Evolutionary conservation across 441 rosid species (phyloP).

Genomic region (Theobroma grandiflorum): DNA sequence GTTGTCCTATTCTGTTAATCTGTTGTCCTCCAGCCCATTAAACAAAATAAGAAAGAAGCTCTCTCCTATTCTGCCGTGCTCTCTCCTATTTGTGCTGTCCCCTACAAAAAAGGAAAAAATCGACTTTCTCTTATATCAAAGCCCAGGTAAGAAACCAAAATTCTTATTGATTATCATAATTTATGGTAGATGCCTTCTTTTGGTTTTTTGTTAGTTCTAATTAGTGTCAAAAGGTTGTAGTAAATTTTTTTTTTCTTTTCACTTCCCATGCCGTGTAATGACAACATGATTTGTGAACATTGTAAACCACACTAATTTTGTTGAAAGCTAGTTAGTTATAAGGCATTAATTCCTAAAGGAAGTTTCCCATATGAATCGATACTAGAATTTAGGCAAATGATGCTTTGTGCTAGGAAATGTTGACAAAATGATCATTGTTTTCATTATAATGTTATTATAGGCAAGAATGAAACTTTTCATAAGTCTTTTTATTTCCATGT

Average conservation of each 20-base stretch:
- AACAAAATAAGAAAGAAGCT: neutral
- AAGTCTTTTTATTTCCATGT: neutral
- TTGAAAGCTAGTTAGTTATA: neutral
- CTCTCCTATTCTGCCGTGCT: neutral
- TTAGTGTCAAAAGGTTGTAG: neutral
- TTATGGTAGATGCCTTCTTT: neutral
- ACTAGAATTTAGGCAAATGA: no score
- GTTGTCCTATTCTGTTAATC: no score
- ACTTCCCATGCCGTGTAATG: neutral
- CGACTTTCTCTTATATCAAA: neutral
- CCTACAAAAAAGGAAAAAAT: neutral
- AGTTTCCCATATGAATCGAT: no score
- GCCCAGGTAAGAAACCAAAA: neutral
- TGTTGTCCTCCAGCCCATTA: neutral
- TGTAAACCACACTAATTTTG: neutral
- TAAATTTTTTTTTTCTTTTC: neutral
- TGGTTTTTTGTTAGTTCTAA: neutral
- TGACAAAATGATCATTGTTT: no score
- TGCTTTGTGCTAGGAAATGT: no score
- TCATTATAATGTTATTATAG: neutral
- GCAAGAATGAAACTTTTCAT: constrained; percentile 1
- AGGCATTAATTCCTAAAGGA: neutral
- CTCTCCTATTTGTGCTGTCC: no score
- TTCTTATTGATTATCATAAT: neutral
- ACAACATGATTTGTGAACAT: neutral